phyloP scores from a whole-genome alignment of 495 filamentous ascomycete genomes.

The Poronia punctata region DNA sequence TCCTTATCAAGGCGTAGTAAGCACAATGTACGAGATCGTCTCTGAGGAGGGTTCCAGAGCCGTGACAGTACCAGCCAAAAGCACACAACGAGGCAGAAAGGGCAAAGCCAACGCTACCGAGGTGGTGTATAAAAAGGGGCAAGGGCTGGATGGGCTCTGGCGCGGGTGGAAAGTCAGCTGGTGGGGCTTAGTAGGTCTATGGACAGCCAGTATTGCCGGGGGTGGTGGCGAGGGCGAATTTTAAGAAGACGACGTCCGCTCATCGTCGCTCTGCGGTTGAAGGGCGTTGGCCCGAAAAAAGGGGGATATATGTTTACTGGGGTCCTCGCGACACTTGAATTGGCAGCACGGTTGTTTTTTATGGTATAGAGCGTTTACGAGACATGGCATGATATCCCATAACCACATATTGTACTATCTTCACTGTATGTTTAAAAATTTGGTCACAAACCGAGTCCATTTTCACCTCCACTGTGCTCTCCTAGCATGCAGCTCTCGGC shows the following conservation, averaged over 20 bases:
- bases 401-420: conserved; percentile 13
- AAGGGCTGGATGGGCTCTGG: conserved; percentile 79
- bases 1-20: conserved; percentile 70
- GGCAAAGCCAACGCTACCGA: conserved; percentile 31
- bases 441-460: background rate
- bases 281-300: too few relatives aligned
- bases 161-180: conserved; percentile 92
- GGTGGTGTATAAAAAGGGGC: conserved; percentile 56
- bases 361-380: conserved; percentile 16
- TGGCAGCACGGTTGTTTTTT: conserved; percentile 3
- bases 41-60: conserved; percentile 66
- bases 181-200: conserved; percentile 89
- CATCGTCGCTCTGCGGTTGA: background rate
- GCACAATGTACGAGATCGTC: conserved; percentile 82
- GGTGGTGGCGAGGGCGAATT: conserved; percentile 45
- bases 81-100: conserved; percentile 19
- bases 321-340: background rate
- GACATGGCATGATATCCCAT: conserved; percentile 29
- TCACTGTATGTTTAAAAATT: conserved; percentile 9
- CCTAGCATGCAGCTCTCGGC: too few relatives aligned
- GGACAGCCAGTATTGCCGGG: conserved; percentile 46
- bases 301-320: too few relatives aligned
- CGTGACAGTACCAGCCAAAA: conserved; percentile 27
- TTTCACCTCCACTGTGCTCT: too few relatives aligned
- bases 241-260: conserved; percentile 14